Conservation (phyloP, 1,284 basidiomycete genomes). For the Tilletia caries region DNA sequence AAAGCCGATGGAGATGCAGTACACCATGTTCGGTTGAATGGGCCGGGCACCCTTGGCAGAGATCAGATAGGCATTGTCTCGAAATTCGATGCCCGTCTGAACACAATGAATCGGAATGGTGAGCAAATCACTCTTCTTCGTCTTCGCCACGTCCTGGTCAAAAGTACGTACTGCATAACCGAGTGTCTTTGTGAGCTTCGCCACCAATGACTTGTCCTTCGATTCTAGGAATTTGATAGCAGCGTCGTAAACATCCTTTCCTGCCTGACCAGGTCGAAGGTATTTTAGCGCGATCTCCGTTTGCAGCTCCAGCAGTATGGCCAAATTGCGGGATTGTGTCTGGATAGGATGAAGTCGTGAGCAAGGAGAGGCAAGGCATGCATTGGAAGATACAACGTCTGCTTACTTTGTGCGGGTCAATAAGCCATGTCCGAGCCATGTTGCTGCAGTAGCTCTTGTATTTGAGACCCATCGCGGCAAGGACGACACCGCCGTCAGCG, state of each 20-base stretch:
- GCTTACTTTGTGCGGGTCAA: constrained; percentile 74
- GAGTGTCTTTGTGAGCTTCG: constrained; percentile 79
- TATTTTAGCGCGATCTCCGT: constrained; percentile 67
- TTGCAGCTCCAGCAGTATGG: constrained; percentile 74
- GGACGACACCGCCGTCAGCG: constrained; percentile 83
- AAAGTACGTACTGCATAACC: constrained; percentile 71
- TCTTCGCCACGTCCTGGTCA: no score
- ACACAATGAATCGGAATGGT: not conserved
- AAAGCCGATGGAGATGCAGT: constrained; percentile 81
- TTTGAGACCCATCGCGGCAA: constrained; percentile 81
- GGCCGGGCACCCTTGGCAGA: constrained; percentile 72
- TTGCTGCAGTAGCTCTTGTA: constrained; percentile 92
- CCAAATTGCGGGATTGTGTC: constrained; percentile 84
- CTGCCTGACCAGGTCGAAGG: constrained; percentile 74
- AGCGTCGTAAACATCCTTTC: constrained; percentile 76
- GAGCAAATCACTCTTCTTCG: not conserved
- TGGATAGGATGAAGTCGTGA: not conserved
- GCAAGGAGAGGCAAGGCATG: not conserved
- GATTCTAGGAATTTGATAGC: constrained; percentile 70
- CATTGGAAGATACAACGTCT: not conserved
- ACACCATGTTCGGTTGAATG: constrained; percentile 76
- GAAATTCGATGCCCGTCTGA: constrained; percentile 68
- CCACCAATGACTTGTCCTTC: constrained; percentile 77
- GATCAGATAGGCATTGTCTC: constrained; percentile 80
- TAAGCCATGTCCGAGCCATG: constrained; percentile 87